Evolutionary conservation across 1,284 basidiomycete genomes (phyloP).

Genomic region (Neonothopanus nambi): DNA sequence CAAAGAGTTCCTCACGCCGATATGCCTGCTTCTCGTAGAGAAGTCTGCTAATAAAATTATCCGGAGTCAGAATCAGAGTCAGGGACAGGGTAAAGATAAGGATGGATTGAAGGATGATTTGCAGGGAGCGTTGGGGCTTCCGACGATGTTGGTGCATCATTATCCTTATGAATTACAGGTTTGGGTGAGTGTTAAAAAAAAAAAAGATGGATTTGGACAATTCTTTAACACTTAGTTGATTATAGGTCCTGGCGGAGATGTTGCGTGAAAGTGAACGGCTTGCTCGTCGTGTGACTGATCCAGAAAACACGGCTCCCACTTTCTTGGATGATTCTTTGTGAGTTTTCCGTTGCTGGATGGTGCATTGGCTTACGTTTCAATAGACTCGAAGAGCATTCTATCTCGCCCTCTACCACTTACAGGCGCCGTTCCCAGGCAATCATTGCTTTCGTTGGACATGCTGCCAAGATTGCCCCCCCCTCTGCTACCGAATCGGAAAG

Average conservation of each 20-base stretch:
- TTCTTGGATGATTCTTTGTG: conserved; percentile 62
- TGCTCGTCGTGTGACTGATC: conserved; percentile 41
- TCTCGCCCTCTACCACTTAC: conserved; percentile 41
- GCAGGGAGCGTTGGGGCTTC: conserved; percentile 61
- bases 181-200: conserved; percentile 58
- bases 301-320: conserved; percentile 39
- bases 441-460: conserved; percentile 56
- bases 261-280: conserved; percentile 69
- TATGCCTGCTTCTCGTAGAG: conserved; percentile 87
- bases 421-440: conserved; percentile 69
- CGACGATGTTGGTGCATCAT: conserved; percentile 66
- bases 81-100: conserved; percentile 8
- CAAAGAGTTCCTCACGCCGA: conserved; percentile 79
- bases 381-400: conserved; percentile 58
- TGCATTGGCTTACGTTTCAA: no score
- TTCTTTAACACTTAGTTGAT: conserved; percentile 21
- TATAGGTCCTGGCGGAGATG: conserved; percentile 66
- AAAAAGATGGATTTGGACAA: no score
- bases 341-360: conserved; percentile 24
- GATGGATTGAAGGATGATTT: conserved; percentile 62
- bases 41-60: conserved; percentile 71
- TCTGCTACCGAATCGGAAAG: conserved; percentile 12
- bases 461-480: conserved; percentile 35
- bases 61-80: conserved; percentile 33
- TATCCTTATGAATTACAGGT: conserved; percentile 54